Evolutionary conservation across 2,329 filamentous ascomycete species (phyloP), one percentile per base, ranked within the genome.

Genomic region (Parafenestella ontariensis): DNA sequence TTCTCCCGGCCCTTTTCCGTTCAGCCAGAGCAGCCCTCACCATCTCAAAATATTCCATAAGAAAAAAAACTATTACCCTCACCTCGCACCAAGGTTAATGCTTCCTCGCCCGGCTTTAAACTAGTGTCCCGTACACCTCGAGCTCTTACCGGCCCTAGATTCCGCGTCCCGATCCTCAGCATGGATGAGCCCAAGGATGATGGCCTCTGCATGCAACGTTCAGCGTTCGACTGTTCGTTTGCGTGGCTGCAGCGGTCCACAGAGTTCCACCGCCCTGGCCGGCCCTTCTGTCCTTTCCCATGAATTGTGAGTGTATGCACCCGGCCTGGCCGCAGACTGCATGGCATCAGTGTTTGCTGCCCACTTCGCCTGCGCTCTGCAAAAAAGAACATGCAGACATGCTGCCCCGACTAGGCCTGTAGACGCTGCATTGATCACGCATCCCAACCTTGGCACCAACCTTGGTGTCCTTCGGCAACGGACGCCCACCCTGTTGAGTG

Each of bases 191-290:
- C 51, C 34, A 9, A 42, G 21, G 40, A 52, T 49, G 43, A 41
- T n/a, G n/a, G n/a, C 49, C 23, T 49, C 44, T 46, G 55, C 55
- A 58, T 58, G 58, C 55, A 48, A 51, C 49, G 49, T 29, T 44
- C 40, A 47, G 50, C 50, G 49, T 54, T 55, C 24, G 56, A 50
- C 31, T 59, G 41, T 37, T 56, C 51, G 55, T 64, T 53, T 60
- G 61, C 58, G 54, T 58, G 52, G 54, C 52, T 56, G 61, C 59
- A 44, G 56, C 58, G 52, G 48, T 49, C 48, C 52, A 56, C 56
- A 61, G 49, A 59, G 52, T 57, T 56, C 52, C 59, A 56, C 58
- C 52, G 55, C 58, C 52, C 47, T 52, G 54, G 56, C 20, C 17
- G 11, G 37, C 37, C 47, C 36, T 23, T 20, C 21, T 23, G 37